These are phyloP conservation scores for Paradendryphiella salina DNA, from an alignment of 2,329 filamentous ascomycete genomes.

Conservation along the genomic window DNA sequence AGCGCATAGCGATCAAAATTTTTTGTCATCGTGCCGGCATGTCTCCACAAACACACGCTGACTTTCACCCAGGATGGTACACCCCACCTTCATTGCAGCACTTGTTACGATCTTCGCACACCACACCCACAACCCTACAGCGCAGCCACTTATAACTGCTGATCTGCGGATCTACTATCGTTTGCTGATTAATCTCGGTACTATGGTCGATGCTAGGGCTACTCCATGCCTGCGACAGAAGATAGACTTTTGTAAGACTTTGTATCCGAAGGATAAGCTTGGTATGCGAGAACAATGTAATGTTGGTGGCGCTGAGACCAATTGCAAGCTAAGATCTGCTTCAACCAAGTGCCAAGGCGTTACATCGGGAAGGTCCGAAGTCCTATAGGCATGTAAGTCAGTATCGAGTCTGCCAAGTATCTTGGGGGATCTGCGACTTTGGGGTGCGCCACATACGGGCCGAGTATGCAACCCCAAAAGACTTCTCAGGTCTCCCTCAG, in stretches of 20 bases:
- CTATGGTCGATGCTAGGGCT: conserved; percentile 12
- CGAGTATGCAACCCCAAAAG: background rate
- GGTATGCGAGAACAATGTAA: too few relatives aligned
- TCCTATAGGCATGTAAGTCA: background rate
- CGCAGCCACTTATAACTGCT: conserved; percentile 2
- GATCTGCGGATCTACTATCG: conserved; percentile 16
- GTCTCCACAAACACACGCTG: background rate
- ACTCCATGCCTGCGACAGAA: too few relatives aligned
- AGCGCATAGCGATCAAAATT: background rate
- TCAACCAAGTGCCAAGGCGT: background rate
- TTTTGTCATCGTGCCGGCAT: background rate
- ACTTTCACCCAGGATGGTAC: conserved; percentile 13
- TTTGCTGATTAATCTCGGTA: conserved; percentile 17
- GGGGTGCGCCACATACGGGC: background rate
- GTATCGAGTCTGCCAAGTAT: background rate
- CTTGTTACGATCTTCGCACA: conserved; percentile 29
- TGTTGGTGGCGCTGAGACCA: too few relatives aligned
- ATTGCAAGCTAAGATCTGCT: background rate
- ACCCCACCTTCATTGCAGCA: conserved; percentile 23
- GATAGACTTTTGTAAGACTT: too few relatives aligned
- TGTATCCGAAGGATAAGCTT: too few relatives aligned
- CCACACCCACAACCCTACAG: conserved; percentile 15
- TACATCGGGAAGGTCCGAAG: background rate
- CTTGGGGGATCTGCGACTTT: background rate
- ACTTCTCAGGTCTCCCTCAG: background rate